These are phyloP conservation scores for Diplodia corticola DNA, from an alignment of 2,329 filamentous ascomycete genomes.

Conservation along the genomic window DNA sequence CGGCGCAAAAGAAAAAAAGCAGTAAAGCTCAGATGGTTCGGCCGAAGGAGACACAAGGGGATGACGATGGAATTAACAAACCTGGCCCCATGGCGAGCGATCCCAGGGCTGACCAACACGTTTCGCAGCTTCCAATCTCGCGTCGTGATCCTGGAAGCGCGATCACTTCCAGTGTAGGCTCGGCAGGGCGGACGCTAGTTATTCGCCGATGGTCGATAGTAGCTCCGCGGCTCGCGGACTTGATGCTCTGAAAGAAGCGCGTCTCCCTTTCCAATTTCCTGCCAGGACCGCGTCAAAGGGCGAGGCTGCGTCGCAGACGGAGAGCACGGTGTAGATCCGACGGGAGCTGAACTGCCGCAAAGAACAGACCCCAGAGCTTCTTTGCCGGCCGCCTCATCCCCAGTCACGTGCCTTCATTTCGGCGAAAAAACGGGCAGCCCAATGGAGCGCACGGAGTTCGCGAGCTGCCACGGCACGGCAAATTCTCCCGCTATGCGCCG, in stretches of 20 bases:
- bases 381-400: not conserved
- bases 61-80: not conserved
- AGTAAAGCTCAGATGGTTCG: not conserved
- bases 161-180: not conserved
- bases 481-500: not conserved
- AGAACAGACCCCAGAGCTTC: not conserved
- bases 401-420: constrained; percentile 13
- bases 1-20: not conserved
- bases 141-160: not conserved
- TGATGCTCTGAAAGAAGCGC: too few species aligned
- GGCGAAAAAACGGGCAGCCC: constrained; percentile 9
- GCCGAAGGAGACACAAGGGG: not conserved
- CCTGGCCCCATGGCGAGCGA: not conserved
- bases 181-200: not conserved
- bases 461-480: not conserved
- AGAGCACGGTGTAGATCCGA: constrained; percentile 5
- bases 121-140: not conserved
- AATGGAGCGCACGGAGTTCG: not conserved
- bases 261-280: not conserved
- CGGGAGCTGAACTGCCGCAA: not conserved
- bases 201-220: constrained; percentile 8
- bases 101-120: not conserved
- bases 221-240: not conserved
- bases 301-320: not conserved
- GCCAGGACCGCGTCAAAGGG: not conserved